phyloP scores from a whole-genome alignment of 1,284 basidiomycete species.

The Irpex sp. region DNA sequence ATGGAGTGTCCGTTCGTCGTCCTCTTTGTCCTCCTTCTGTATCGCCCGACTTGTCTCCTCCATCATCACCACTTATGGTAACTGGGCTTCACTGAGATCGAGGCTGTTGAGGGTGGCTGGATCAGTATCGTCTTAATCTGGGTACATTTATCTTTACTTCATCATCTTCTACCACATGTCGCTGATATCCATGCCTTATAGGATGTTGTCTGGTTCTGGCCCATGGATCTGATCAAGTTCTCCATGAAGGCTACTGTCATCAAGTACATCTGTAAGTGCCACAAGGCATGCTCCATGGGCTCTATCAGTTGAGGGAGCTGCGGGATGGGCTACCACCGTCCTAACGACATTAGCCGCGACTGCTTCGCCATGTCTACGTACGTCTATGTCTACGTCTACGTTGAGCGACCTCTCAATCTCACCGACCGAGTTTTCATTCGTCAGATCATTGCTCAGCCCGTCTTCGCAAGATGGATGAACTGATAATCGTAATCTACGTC shows the following conservation, averaged over 20 bases:
- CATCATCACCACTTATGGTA: constrained; percentile 88
- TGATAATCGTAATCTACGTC: too few species aligned
- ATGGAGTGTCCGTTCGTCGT: constrained; percentile 94
- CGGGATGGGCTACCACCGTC: too few species aligned
- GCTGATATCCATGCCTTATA: constrained; percentile 22
- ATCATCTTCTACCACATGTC: background rate
- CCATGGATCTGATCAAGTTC: constrained; percentile 95
- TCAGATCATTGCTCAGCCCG: too few species aligned
- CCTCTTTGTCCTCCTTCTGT: constrained; percentile 85
- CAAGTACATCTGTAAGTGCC: constrained; percentile 72
- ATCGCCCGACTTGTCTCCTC: constrained; percentile 91
- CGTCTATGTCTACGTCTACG: too few species aligned
- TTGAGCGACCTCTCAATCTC: too few species aligned
- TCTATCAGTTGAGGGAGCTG: too few species aligned
- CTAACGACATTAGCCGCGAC: too few species aligned
- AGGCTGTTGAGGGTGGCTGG: constrained; percentile 83
- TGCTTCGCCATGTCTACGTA: too few species aligned
- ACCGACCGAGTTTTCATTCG: too few species aligned
- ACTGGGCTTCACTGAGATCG: constrained; percentile 88
- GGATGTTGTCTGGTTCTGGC: constrained; percentile 94
- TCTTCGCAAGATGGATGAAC: too few species aligned
- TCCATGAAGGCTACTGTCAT: constrained; percentile 91
- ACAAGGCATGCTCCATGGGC: too few species aligned
- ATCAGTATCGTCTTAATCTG: constrained; percentile 97
- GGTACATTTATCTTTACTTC: constrained; percentile 44